Percentiles rank a stretch among this genome's conserved stretches.
Conservation (phyloP, 495 filamentous ascomycete genomes). For the Talaromyces wortmannii region DNA sequence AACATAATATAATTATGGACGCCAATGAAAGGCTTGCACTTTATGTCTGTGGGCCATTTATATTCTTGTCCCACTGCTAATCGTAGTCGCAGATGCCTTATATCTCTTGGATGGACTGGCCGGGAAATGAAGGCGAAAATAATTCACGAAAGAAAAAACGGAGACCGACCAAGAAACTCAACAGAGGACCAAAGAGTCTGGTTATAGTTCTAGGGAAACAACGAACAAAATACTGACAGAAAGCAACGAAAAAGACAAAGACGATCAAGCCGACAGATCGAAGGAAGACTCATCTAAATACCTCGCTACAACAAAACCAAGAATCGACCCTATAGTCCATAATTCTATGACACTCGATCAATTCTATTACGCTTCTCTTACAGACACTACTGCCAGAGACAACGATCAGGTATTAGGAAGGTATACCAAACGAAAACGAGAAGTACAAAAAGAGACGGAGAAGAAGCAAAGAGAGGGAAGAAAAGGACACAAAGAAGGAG, state of each 20-base stretch:
- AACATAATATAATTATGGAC: background rate
- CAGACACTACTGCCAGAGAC: constrained; percentile 14
- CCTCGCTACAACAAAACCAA: too few relatives aligned
- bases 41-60: constrained; percentile 1
- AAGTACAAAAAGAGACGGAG: background rate
- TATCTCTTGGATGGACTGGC: constrained; percentile 5
- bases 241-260: too few relatives aligned
- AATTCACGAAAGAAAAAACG: too few relatives aligned
- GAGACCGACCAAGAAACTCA: background rate
- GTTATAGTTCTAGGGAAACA: background rate
- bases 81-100: constrained; percentile 8
- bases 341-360: constrained; percentile 20
- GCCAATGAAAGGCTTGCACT: background rate
- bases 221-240: too few relatives aligned
- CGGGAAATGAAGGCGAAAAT: background rate
- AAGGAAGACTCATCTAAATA: too few relatives aligned
- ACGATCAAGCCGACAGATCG: too few relatives aligned
- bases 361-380: constrained; percentile 20
- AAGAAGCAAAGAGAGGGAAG: background rate
- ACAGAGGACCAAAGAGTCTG: background rate
- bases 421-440: background rate
- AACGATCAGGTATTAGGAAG: constrained; percentile 15
- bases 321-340: background rate
- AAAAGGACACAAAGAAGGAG: background rate
- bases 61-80: background rate